Conservation (phyloP, 129 eudicot species). For the Flaveria bidentis region DNA sequence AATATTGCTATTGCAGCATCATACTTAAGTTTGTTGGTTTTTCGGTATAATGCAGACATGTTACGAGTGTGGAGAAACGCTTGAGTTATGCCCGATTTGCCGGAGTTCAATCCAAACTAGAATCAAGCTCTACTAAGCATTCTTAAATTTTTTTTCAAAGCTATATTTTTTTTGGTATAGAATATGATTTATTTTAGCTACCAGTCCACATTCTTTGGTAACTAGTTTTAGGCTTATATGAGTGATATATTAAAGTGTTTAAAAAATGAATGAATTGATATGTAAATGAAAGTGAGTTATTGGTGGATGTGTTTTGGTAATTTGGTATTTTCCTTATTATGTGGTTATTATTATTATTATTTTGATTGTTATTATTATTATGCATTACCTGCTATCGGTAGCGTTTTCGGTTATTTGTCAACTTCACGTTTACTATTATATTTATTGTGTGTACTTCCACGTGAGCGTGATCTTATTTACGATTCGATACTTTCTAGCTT, state of each 20-base stretch:
- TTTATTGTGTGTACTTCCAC: neutral
- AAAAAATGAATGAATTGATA: neutral
- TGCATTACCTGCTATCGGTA: slow-evolving; percentile 5
- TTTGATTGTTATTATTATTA: neutral
- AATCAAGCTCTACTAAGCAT: slow-evolving; percentile 74
- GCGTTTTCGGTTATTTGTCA: slow-evolving; percentile 28
- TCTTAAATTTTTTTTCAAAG: neutral
- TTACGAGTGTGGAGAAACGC: slow-evolving; percentile 76
- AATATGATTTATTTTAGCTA: slow-evolving; percentile 13
- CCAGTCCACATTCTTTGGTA: slow-evolving; percentile 20
- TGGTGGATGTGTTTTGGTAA: neutral
- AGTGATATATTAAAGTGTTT: slow-evolving; percentile 11
- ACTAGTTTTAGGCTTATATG: neutral
- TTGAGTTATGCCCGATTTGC: slow-evolving; percentile 81
- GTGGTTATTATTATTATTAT: neutral
- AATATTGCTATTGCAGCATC: neutral
- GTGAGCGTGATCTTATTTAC: slow-evolving; percentile 28
- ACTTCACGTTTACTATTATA: slow-evolving; percentile 22
- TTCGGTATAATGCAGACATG: slow-evolving; percentile 62
- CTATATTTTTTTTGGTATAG: neutral
- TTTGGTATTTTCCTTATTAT: neutral
- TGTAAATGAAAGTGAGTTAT: neutral
- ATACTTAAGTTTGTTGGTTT: neutral
- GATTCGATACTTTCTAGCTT: slow-evolving; percentile 1
- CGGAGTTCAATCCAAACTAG: slow-evolving; percentile 69